Conservation (phyloP, 1,139 yeast genomes). For the Pichia cactophila region DNA sequence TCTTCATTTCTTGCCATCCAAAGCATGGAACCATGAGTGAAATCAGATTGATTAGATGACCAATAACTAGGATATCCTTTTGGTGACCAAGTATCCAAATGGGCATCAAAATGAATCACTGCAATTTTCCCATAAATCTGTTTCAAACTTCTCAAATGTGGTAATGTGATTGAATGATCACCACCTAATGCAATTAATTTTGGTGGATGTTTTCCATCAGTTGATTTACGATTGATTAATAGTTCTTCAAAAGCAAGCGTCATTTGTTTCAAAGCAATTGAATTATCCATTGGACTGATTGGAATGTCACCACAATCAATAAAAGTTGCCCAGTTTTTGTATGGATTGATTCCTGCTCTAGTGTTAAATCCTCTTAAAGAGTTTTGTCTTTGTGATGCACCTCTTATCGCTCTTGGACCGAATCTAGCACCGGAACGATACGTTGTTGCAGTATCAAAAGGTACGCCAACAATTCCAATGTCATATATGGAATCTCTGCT, state of each 20-base stretch:
- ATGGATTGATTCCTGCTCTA: constrained; percentile 61
- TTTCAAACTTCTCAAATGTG: constrained; percentile 58
- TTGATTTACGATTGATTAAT: constrained; percentile 29
- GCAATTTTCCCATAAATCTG: constrained; percentile 56
- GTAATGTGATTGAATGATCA: constrained; percentile 67
- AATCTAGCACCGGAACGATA: constrained; percentile 74
- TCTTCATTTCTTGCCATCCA: constrained; percentile 73
- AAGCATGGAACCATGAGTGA: constrained; percentile 76
- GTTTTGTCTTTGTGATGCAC: constrained; percentile 68
- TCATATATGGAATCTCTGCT: constrained; percentile 45
- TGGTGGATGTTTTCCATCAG: constrained; percentile 35
- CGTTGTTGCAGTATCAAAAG: constrained; percentile 71
- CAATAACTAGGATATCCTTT: constrained; percentile 58
- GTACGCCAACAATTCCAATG: constrained; percentile 65
- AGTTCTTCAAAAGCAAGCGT: constrained; percentile 57
- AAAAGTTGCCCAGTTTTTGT: constrained; percentile 57
- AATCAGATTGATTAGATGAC: constrained; percentile 56
- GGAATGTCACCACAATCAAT: constrained; percentile 82
- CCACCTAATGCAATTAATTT: constrained; percentile 67
- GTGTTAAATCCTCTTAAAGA: constrained; percentile 60
- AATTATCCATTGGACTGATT: constrained; percentile 69
- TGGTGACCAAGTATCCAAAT: constrained; percentile 77
- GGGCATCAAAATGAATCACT: constrained; percentile 73
- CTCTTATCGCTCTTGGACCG: constrained; percentile 70
- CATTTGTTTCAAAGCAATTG: constrained; percentile 65